Evolutionary conservation across 108 stramenopile genomes (phyloP).

Genomic region (Pseudonitzschia delicatissima): DNA sequence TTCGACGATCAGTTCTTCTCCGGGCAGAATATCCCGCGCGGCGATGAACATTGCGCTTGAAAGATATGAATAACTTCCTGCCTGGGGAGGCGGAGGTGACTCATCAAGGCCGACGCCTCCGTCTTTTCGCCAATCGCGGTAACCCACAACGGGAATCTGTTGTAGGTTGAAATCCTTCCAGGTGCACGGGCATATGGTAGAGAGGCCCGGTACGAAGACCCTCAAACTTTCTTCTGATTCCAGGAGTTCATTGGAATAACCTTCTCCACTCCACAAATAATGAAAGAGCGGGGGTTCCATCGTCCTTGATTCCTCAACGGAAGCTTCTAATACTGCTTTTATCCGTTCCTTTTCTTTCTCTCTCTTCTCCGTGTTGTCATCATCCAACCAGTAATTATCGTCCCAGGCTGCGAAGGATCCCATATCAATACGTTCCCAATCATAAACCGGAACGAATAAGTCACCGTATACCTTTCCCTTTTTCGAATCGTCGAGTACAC

Average conservation of each 20-base stretch:
- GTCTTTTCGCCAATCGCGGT: constrained; percentile 7
- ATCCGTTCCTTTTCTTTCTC: too few relatives aligned
- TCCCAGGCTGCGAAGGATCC: not conserved
- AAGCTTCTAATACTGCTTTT: too few relatives aligned
- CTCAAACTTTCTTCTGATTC: constrained; percentile 26
- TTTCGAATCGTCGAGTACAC: not conserved
- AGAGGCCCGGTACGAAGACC: constrained; percentile 43
- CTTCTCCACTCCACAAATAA: constrained; percentile 40
- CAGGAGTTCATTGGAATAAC: constrained; percentile 27
- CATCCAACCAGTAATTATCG: not conserved
- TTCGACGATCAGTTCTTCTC: constrained; percentile 56
- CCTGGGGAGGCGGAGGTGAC: not conserved
- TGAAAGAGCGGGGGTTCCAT: constrained; percentile 37
- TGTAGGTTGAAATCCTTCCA: constrained; percentile 38
- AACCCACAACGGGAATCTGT: constrained; percentile 3
- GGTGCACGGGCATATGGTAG: constrained; percentile 50
- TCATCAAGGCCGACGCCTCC: constrained; percentile 14
- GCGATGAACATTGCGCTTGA: constrained; percentile 39
- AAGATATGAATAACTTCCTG: constrained; percentile 48
- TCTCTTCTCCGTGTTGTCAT: not conserved
- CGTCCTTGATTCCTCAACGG: too few relatives aligned
- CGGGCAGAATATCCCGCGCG: constrained; percentile 45
- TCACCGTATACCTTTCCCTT: not conserved
- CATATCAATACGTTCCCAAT: constrained; percentile 15
- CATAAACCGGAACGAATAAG: constrained; percentile 31